Percentiles rank a stretch among this genome's conserved stretches.
phyloP scores from a whole-genome alignment of 176 grass and related monocot species.

The Pontederia paniculata region DNA sequence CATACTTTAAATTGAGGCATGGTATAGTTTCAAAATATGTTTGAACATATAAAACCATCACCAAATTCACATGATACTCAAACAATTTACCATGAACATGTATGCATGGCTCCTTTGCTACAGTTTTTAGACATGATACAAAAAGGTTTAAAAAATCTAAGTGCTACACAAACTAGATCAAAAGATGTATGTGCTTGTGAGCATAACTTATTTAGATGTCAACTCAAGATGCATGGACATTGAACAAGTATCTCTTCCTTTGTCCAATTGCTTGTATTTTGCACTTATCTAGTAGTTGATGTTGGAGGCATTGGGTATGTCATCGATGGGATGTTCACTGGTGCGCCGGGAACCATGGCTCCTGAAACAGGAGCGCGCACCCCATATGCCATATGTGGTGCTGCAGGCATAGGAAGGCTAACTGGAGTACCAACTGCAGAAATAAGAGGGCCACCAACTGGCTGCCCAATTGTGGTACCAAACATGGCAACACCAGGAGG shows the following conservation, averaged over 20 bases:
- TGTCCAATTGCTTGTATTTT: neutral
- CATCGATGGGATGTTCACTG: neutral
- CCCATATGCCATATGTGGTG: constrained; percentile 3
- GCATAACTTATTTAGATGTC: too few species aligned
- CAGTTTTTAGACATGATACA: too few species aligned
- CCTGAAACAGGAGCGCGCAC: neutral
- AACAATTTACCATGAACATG: too few species aligned
- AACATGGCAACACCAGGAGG: neutral
- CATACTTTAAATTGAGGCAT: too few species aligned
- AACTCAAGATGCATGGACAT: too few species aligned
- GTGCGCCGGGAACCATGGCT: neutral
- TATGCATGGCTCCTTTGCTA: too few species aligned
- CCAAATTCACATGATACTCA: too few species aligned
- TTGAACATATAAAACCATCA: too few species aligned
- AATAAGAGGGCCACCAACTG: neutral
- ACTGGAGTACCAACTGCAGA: neutral
- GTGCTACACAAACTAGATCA: too few species aligned
- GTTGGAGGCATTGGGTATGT: neutral
- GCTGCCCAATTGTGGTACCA: neutral
- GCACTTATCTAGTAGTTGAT: neutral
- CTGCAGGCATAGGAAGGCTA: neutral
- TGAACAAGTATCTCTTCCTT: neutral
- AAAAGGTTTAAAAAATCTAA: too few species aligned
- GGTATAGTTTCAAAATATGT: too few species aligned
- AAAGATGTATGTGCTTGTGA: too few species aligned